phyloP scores from a whole-genome alignment of 108 stramenopile species.

The Chaetoceros tenuissimus region DNA sequence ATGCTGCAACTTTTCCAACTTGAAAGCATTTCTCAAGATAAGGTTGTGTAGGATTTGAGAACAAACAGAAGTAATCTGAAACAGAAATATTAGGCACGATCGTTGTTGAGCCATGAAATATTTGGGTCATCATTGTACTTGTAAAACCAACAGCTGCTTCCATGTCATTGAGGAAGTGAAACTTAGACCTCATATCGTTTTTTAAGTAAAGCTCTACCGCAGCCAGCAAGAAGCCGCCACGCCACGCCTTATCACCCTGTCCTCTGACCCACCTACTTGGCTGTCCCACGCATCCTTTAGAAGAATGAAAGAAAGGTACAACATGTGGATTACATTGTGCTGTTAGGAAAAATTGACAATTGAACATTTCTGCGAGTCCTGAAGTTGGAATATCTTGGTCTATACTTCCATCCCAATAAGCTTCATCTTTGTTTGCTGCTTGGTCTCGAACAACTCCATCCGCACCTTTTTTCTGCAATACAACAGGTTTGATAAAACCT shows the following conservation, averaged over 20 bases:
- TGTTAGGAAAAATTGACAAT: constrained; percentile 94
- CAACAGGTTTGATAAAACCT: constrained; percentile 55
- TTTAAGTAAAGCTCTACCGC: constrained; percentile 57
- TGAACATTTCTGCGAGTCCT: constrained; percentile 86
- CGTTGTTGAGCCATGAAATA: constrained; percentile 65
- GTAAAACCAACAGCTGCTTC: constrained; percentile 83
- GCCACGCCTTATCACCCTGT: constrained; percentile 57
- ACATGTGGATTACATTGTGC: constrained; percentile 81
- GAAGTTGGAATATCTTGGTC: constrained; percentile 83
- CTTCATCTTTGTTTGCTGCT: constrained; percentile 28
- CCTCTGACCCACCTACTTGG: constrained; percentile 76
- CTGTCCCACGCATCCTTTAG: constrained; percentile 75
- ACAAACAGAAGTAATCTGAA: constrained; percentile 58
- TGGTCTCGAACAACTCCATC: constrained; percentile 58
- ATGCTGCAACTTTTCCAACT: constrained; percentile 74
- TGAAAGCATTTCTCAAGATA: constrained; percentile 55
- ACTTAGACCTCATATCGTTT: constrained; percentile 81
- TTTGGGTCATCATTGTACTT: constrained; percentile 67
- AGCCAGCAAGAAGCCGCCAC: constrained; percentile 71
- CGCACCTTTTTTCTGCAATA: constrained; percentile 64
- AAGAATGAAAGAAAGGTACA: constrained; percentile 75
- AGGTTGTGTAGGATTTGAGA: constrained; percentile 36
- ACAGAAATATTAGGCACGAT: constrained; percentile 77
- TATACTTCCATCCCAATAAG: constrained; percentile 81
- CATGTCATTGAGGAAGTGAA: constrained; percentile 71